Conservation (phyloP, 371 early-diverging fungal genomes). For the Lichtheimia hyalospora region DNA sequence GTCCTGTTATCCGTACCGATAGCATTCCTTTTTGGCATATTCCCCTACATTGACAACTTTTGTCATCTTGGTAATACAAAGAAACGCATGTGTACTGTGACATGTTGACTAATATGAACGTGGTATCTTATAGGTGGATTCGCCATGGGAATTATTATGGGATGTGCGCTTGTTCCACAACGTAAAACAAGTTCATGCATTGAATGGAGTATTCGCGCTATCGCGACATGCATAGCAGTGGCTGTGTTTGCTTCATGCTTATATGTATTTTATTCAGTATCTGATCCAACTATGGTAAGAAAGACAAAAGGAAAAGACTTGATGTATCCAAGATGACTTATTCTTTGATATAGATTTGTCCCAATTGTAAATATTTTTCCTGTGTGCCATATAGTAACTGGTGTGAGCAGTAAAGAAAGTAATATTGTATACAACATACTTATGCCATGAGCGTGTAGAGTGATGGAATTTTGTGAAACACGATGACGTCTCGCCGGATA, state of each 20-base stretch:
- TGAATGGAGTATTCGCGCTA: constrained; percentile 36
- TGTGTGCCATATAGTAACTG: constrained; percentile 38
- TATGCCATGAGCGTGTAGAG: neutral
- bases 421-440: neutral
- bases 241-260: constrained; percentile 41
- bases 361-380: constrained; percentile 44
- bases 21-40: constrained; percentile 56
- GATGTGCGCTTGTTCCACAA: constrained; percentile 50
- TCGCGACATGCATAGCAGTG: constrained; percentile 38
- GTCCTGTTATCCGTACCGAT: neutral
- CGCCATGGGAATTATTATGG: constrained; percentile 49
- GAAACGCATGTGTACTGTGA: too few species aligned
- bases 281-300: constrained; percentile 25
- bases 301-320: neutral
- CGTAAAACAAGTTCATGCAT: constrained; percentile 32
- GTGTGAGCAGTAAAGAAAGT: constrained; percentile 24
- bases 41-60: constrained; percentile 77
- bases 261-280: constrained; percentile 49
- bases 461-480: constrained; percentile 1
- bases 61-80: constrained; percentile 56
- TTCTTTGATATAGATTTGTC: constrained; percentile 32
- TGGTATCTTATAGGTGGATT: constrained; percentile 70
- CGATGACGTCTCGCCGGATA: constrained; percentile 1
- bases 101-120: constrained; percentile 22
- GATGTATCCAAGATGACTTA: neutral